A percentile compares a stretch with the other conserved stretches of the same genome.
Conservation (phyloP, 2,329 filamentous ascomycete genomes). For the Fusarium neocosmosporiellum region DNA sequence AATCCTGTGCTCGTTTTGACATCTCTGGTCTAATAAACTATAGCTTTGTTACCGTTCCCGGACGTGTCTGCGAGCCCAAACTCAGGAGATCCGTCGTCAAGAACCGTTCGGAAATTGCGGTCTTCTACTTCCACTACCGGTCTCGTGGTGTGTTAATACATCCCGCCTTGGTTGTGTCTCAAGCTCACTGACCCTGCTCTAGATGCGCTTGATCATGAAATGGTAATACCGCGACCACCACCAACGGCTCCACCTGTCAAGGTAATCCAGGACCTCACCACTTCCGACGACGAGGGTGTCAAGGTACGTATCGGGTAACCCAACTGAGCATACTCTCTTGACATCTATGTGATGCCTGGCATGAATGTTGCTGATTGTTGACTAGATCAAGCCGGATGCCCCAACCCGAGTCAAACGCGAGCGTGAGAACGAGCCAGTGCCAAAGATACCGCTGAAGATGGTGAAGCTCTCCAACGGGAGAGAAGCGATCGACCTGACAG, state of each 20-base stretch:
- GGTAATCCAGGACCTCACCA: background rate
- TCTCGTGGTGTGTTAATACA: background rate
- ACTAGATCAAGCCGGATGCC: background rate
- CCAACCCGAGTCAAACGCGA: background rate
- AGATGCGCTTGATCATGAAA: background rate
- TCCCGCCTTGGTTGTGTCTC: background rate
- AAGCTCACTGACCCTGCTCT: background rate
- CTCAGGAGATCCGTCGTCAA: background rate
- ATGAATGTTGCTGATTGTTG: background rate
- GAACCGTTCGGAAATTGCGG: background rate
- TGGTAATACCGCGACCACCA: background rate
- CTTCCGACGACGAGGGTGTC: background rate
- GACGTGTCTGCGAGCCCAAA: background rate
- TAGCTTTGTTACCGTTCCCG: background rate
- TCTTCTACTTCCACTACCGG: background rate
- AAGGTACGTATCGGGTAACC: background rate
- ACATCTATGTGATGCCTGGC: background rate
- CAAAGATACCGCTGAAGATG: background rate
- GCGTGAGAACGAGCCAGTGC: background rate
- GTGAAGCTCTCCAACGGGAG: background rate
- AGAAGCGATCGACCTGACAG: background rate
- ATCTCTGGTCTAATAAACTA: background rate
- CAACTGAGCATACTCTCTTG: background rate
- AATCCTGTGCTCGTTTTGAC: too few relatives aligned
- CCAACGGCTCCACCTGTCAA: background rate